Conservation (phyloP, 2,329 filamentous ascomycete species). For the Beauveria australis region DNA sequence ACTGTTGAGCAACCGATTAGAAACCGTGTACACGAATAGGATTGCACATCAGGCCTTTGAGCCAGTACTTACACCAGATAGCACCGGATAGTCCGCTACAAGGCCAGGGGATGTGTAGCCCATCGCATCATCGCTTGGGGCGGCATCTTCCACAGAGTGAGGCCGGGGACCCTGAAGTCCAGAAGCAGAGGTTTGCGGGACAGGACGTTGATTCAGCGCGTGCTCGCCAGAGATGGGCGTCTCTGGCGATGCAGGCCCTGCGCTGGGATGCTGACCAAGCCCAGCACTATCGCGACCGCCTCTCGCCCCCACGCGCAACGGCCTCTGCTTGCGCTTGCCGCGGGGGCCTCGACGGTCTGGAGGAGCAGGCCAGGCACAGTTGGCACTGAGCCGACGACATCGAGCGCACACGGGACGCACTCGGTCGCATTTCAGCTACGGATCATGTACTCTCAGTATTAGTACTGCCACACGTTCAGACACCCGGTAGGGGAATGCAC, state of each 20-base stretch:
- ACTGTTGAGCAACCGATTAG: neutral
- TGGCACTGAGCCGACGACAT: neutral
- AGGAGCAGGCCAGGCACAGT: neutral
- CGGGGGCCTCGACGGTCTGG: constrained; percentile 1
- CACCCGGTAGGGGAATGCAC: neutral
- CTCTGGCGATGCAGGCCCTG: neutral
- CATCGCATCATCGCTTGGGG: neutral
- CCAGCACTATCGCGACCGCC: neutral
- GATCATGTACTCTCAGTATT: neutral
- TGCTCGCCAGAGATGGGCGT: neutral
- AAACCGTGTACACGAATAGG: too few relatives aligned
- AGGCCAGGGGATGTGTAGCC: neutral
- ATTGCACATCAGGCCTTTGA: too few relatives aligned
- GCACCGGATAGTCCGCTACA: neutral
- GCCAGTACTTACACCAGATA: neutral
- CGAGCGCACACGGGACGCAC: neutral
- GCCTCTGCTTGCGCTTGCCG: neutral
- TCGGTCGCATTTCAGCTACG: constrained; percentile 1
- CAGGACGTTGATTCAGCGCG: neutral
- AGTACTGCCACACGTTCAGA: too few relatives aligned
- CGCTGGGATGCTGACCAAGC: neutral
- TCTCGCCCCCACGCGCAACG: neutral
- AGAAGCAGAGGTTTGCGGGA: neutral
- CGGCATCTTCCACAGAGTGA: neutral
- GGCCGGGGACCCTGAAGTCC: too few relatives aligned